A percentile compares a stretch with the other conserved stretches of the same genome.
These are phyloP conservation scores for Novymonas esmeraldas DNA, from an alignment of 208 protist species.

Conservation along the genomic window DNA sequence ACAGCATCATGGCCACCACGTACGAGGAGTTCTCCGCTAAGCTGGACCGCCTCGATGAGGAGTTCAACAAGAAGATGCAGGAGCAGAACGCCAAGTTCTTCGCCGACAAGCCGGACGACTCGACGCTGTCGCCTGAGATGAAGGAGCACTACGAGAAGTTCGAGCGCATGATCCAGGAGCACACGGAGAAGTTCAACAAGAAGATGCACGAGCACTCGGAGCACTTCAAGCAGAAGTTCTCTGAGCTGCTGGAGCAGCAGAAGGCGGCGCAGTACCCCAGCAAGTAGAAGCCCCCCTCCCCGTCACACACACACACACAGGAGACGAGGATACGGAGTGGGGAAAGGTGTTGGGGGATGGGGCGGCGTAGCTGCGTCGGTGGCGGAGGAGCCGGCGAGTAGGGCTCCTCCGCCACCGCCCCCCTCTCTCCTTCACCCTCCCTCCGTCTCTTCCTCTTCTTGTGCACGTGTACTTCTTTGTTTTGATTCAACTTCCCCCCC, in stretches of 20 bases:
- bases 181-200: conserved; percentile 94
- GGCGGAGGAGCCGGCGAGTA: too few relatives aligned
- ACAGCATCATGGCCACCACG: conserved; percentile 88
- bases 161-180: conserved; percentile 93
- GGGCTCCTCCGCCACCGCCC: too few relatives aligned
- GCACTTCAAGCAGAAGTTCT: conserved; percentile 93
- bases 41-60: conserved; percentile 90
- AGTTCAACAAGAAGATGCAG: conserved; percentile 93
- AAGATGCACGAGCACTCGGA: conserved; percentile 93
- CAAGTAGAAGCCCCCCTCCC: conserved; percentile 78
- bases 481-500: too few relatives aligned
- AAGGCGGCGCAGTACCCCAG: conserved; percentile 91
- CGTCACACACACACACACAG: too few relatives aligned
- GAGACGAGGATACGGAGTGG: too few relatives aligned
- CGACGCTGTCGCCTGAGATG: conserved; percentile 90
- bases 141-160: conserved; percentile 94
- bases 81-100: conserved; percentile 94
- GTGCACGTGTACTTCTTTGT: too few relatives aligned
- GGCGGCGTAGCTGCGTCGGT: too few relatives aligned
- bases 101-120: conserved; percentile 90
- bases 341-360: too few relatives aligned
- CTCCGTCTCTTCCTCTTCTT: too few relatives aligned
- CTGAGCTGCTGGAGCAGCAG: conserved; percentile 92
- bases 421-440: too few relatives aligned
- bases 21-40: conserved; percentile 88